Evolutionary conservation across 2,329 filamentous ascomycete genomes (phyloP).

Genomic region (Colletotrichum cuscutae): DNA sequence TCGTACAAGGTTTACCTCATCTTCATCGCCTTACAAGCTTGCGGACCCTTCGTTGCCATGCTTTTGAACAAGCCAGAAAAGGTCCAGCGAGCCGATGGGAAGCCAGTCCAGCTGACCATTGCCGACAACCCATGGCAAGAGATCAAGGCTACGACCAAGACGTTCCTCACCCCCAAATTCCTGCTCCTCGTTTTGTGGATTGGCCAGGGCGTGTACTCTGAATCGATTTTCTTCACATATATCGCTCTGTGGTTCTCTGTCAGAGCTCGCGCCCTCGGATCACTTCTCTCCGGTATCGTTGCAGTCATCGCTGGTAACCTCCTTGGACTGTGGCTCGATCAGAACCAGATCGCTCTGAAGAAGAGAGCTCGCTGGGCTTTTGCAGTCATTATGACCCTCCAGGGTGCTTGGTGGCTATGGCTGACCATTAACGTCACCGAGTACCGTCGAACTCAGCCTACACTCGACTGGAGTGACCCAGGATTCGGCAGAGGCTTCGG

Average conservation of each 20-base stretch:
- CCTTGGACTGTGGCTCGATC: conserved; percentile 70
- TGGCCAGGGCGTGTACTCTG: conserved; percentile 56
- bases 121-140: conserved; percentile 61
- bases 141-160: conserved; percentile 63
- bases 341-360: conserved; percentile 59
- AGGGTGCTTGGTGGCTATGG: conserved; percentile 78
- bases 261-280: conserved; percentile 56
- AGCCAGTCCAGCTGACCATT: conserved; percentile 47
- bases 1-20: conserved; percentile 53
- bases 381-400: conserved; percentile 59
- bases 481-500: conserved; percentile 59
- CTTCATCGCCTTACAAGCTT: conserved; percentile 55
- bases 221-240: conserved; percentile 49
- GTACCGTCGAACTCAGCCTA: conserved; percentile 63
- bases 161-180: conserved; percentile 53
- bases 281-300: conserved; percentile 62
- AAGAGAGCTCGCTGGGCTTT: conserved; percentile 64
- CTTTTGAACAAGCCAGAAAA: conserved; percentile 57
- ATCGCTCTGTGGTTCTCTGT: conserved; percentile 64
- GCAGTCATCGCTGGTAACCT: conserved; percentile 71
- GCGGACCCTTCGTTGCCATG: conserved; percentile 56
- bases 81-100: conserved; percentile 52
- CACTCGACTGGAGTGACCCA: conserved; percentile 56
- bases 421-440: conserved; percentile 70
- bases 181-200: conserved; percentile 62